Conservation (phyloP, 2,329 filamentous ascomycete species). For the Stenocarpella maydis region DNA sequence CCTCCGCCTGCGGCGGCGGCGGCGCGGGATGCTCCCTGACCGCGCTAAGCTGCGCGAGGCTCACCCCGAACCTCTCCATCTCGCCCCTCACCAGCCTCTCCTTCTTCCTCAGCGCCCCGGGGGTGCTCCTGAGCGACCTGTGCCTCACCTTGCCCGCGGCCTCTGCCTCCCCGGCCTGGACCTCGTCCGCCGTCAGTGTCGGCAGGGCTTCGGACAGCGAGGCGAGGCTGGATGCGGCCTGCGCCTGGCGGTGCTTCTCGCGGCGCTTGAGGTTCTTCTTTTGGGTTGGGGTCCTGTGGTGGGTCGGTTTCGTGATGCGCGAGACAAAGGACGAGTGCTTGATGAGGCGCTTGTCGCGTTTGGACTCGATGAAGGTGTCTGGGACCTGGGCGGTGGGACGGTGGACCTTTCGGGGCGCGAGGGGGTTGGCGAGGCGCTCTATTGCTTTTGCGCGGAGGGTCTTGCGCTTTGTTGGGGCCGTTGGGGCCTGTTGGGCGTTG, state of each 20-base stretch:
- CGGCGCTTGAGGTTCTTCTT: conserved; percentile 50
- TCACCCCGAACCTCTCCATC: conserved; percentile 83
- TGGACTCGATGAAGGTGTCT: conserved; percentile 73
- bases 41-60: conserved; percentile 76
- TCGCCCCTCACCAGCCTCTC: conserved; percentile 82
- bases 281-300: conserved; percentile 37
- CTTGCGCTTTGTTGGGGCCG: conserved; percentile 59
- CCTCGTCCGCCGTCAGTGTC: conserved; percentile 59
- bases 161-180: conserved; percentile 50
- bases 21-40: conserved; percentile 40
- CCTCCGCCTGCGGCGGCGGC: conserved; percentile 35
- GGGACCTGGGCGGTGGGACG: conserved; percentile 59
- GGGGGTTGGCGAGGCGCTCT: conserved; percentile 59
- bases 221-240: conserved; percentile 75
- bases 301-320: conserved; percentile 70
- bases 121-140: conserved; percentile 76
- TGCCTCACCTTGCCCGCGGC: conserved; percentile 68
- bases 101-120: conserved; percentile 84
- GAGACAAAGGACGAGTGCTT: conserved; percentile 83
- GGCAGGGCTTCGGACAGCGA: conserved; percentile 84
- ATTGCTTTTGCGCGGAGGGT: conserved; percentile 65
- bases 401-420: conserved; percentile 61
- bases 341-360: conserved; percentile 84
- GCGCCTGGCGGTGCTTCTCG: conserved; percentile 62
- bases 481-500: conserved; percentile 36